Conservation (phyloP, 345 rosid species). For the Jatropha curcas region DNA sequence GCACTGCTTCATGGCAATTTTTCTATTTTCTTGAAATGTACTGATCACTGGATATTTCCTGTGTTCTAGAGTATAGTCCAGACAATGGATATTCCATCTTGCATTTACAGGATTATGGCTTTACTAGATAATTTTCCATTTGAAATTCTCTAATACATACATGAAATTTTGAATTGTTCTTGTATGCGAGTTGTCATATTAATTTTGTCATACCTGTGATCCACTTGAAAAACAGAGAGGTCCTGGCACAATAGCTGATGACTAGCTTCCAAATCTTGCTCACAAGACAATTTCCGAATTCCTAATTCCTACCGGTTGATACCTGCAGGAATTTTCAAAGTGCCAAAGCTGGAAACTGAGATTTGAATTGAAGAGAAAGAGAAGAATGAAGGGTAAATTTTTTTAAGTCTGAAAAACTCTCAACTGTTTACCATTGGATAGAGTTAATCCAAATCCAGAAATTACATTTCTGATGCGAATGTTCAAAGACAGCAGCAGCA, state of each 20-base stretch:
- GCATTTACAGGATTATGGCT: no score
- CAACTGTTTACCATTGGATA: neutral
- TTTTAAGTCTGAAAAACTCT: no score
- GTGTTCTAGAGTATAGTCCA: neutral
- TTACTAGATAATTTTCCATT: neutral
- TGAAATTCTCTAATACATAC: no score
- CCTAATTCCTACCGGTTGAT: neutral
- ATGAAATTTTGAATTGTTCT: no score
- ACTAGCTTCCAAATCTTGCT: neutral
- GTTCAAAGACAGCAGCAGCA: neutral
- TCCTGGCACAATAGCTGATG: neutral
- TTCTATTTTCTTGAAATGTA: neutral
- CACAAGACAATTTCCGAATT: neutral
- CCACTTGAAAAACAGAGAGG: neutral
- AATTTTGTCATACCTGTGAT: neutral
- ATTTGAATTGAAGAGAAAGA: neutral
- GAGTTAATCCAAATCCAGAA: neutral
- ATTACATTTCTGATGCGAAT: neutral
- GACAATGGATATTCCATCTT: neutral
- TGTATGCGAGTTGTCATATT: no score
- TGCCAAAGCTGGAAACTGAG: neutral
- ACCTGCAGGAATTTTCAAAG: neutral
- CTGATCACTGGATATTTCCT: no score
- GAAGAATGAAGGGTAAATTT: neutral
- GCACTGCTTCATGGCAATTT: neutral